Evolutionary conservation across 2,329 filamentous ascomycete genomes (phyloP).

Genomic region (Exophiala sp.): DNA sequence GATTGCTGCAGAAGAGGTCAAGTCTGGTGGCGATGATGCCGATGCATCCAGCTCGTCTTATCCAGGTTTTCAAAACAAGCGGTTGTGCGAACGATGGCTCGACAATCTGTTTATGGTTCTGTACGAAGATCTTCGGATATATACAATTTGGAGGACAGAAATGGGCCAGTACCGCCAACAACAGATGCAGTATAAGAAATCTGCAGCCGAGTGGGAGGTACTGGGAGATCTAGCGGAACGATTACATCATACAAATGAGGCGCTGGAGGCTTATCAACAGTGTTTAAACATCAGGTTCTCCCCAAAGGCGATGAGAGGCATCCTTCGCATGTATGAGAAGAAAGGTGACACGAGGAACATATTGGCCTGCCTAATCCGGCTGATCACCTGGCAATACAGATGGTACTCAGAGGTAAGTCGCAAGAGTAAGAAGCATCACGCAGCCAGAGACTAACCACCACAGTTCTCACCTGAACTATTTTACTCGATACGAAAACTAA

Average conservation of each 20-base stretch:
- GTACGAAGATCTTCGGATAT: constrained; percentile 95
- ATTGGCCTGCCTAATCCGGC: constrained; percentile 77
- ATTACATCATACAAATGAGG: constrained; percentile 86
- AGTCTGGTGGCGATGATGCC: constrained; percentile 67
- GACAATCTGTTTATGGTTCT: constrained; percentile 99
- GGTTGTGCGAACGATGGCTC: constrained; percentile 94
- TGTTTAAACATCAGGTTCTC: constrained; percentile 87
- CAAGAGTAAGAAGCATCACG: too few relatives aligned
- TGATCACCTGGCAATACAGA: constrained; percentile 97
- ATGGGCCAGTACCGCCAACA: constrained; percentile 94
- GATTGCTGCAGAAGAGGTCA: constrained; percentile 71
- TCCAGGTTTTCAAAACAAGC: constrained; percentile 93
- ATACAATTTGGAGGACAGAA: constrained; percentile 98
- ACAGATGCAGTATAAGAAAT: constrained; percentile 93
- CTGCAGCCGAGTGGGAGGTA: constrained; percentile 96
- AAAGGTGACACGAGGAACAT: constrained; percentile 75
- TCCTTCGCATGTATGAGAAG: constrained; percentile 75
- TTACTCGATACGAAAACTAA: constrained; percentile 82
- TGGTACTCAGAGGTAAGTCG: constrained; percentile 87
- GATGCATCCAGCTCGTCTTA: constrained; percentile 68
- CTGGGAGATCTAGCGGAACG: constrained; percentile 88
- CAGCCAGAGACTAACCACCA: constrained; percentile 21
- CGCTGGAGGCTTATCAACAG: constrained; percentile 85
- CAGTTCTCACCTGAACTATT: constrained; percentile 89
- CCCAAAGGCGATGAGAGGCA: constrained; percentile 83